These are phyloP conservation scores for Westerdykella sp. DNA, from an alignment of 2,329 filamentous ascomycete genomes.

Conservation along the genomic window DNA sequence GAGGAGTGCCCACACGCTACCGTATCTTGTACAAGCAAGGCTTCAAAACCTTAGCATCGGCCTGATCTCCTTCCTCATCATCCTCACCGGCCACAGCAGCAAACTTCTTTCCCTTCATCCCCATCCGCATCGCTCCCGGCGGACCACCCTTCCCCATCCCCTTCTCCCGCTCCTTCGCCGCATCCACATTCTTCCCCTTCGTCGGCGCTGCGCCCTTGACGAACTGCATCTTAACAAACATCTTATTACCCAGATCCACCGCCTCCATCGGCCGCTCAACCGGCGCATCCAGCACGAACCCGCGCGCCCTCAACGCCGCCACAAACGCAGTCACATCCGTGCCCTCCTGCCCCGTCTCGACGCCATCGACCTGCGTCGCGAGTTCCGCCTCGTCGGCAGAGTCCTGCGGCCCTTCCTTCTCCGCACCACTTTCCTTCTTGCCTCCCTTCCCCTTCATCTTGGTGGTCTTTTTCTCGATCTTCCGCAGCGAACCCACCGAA, in stretches of 20 bases:
- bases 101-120: slow-evolving; percentile 30
- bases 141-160: slow-evolving; percentile 44
- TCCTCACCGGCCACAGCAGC: slow-evolving; percentile 38
- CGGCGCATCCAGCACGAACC: slow-evolving; percentile 64
- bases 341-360: slow-evolving; percentile 55
- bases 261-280: slow-evolving; percentile 53
- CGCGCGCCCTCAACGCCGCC: slow-evolving; percentile 70
- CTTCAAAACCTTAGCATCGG: slow-evolving; percentile 71
- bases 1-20: slow-evolving; percentile 35
- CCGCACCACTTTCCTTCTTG: slow-evolving; percentile 44
- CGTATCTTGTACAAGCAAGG: slow-evolving; percentile 94
- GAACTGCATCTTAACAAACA: slow-evolving; percentile 98
- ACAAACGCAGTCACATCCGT: slow-evolving; percentile 87
- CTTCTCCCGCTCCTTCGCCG: slow-evolving; percentile 31
- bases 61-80: slow-evolving; percentile 51
- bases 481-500: slow-evolving; percentile 54
- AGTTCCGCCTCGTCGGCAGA: slow-evolving; percentile 56
- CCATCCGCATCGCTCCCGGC: slow-evolving; percentile 44
- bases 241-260: slow-evolving; percentile 83
- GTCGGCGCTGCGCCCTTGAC: slow-evolving; percentile 71
- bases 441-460: slow-evolving; percentile 42
- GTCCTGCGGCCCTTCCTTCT: slow-evolving; percentile 44
- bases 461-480: slow-evolving; percentile 10
- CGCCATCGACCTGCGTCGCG: slow-evolving; percentile 59
- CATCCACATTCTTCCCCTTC: slow-evolving; percentile 64